Conservation (phyloP, 2,329 filamentous ascomycete species). For the Pseudopithomyces chartarum region DNA sequence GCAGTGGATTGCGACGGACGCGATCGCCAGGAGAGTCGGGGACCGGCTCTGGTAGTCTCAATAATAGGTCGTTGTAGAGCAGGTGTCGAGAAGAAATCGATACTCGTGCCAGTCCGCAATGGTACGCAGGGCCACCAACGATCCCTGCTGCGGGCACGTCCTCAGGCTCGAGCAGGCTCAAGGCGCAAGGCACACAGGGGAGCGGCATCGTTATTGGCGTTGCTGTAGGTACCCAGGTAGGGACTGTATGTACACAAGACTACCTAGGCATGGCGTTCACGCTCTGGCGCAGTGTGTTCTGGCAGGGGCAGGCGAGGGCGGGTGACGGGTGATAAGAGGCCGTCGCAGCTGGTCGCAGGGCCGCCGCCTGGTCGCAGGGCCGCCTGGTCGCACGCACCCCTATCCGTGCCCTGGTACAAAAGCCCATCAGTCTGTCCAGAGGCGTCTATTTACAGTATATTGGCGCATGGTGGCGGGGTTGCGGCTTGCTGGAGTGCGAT, state of each 20-base stretch:
- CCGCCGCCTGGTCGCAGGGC: too few species aligned
- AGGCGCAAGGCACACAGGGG: background rate
- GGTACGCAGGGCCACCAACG: background rate
- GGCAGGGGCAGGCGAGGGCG: background rate
- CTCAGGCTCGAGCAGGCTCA: too few species aligned
- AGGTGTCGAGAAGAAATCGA: constrained; percentile 1
- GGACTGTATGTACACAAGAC: too few species aligned
- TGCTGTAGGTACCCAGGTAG: background rate
- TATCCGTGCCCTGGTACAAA: constrained; percentile 15
- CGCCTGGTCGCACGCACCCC: constrained; percentile 4
- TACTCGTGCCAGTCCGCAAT: constrained; percentile 1
- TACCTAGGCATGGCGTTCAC: too few species aligned
- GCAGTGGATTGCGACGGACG: background rate
- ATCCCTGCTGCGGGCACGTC: background rate
- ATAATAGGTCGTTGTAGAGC: background rate
- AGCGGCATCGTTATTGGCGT: background rate
- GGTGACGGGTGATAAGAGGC: constrained; percentile 6
- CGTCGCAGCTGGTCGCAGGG: background rate
- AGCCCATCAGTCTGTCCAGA: constrained; percentile 10
- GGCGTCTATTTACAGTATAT: constrained; percentile 25
- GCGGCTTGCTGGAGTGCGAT: background rate
- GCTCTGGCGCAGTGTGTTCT: background rate
- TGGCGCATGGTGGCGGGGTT: constrained; percentile 4
- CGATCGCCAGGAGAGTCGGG: background rate
- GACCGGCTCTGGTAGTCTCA: background rate